phyloP scores from a whole-genome alignment of 2,329 filamentous ascomycete species.

The Aspergillus fructus region DNA sequence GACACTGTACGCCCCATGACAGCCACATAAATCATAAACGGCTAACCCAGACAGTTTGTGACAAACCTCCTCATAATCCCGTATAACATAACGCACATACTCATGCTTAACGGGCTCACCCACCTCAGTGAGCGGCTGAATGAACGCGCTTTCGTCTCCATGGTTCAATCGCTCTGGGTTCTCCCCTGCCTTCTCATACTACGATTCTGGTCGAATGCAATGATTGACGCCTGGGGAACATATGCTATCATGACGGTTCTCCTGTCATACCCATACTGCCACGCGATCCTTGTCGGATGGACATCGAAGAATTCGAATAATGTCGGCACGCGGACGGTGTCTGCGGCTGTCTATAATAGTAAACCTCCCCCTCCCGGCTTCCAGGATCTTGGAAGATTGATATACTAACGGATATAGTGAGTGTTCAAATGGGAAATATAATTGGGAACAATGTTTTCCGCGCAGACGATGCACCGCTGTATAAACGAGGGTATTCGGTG shows the following conservation, averaged over 20 bases:
- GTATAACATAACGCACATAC: conserved; percentile 33
- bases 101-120: conserved; percentile 46
- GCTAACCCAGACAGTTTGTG: conserved; percentile 44
- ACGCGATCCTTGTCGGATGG: conserved; percentile 61
- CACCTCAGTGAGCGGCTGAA: conserved; percentile 49
- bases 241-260: conserved; percentile 53
- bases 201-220: conserved; percentile 43
- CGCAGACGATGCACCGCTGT: conserved; percentile 52
- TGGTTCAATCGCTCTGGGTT: conserved; percentile 58
- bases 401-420: conserved; percentile 22
- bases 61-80: conserved; percentile 65
- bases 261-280: conserved; percentile 56
- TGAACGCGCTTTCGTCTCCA: conserved; percentile 47
- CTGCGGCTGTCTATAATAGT: conserved; percentile 60
- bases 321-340: conserved; percentile 62
- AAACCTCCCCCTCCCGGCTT: not conserved
- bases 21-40: not conserved
- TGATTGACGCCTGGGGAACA: conserved; percentile 50
- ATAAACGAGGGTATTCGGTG: conserved; percentile 54
- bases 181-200: conserved; percentile 59
- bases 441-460: conserved; percentile 50
- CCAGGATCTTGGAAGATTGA: not conserved
- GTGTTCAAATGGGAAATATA: conserved; percentile 32
- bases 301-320: conserved; percentile 63
- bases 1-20: conserved; percentile 35